phyloP scores from a whole-genome alignment of 768 basidiomycete species.

The Aureoboletus auriporus region DNA sequence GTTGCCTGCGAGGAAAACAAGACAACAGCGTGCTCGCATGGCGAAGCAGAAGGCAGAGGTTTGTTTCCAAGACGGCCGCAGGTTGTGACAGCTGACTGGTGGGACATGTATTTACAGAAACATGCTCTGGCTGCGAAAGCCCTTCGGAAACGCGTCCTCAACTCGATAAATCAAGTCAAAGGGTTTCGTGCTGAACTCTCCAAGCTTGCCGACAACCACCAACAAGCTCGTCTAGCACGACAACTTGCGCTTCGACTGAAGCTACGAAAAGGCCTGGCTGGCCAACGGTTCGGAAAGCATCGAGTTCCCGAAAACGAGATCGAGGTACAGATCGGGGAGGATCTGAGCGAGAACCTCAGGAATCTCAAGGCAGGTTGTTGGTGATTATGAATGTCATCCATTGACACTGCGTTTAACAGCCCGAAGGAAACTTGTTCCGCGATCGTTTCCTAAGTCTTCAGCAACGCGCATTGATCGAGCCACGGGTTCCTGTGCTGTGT shows the following conservation, averaged over 20 bases:
- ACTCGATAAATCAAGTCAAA: conserved; percentile 55
- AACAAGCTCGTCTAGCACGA: conserved; percentile 33
- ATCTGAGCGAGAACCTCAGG: conserved; percentile 80
- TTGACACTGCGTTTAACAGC: conserved; percentile 42
- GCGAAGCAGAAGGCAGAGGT: conserved; percentile 64
- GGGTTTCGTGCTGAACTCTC: conserved; percentile 43
- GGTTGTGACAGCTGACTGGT: neutral
- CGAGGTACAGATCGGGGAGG: conserved; percentile 88
- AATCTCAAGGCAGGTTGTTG: conserved; percentile 65
- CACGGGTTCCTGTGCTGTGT: conserved; percentile 75
- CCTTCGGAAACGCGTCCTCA: conserved; percentile 55
- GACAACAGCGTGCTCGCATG: conserved; percentile 67
- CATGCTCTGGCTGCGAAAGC: conserved; percentile 56
- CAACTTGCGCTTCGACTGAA: conserved; percentile 44
- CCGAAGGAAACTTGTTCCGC: conserved; percentile 89
- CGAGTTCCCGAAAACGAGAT: conserved; percentile 62
- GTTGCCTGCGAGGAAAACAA: conserved; percentile 48
- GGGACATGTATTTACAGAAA: conserved; percentile 42
- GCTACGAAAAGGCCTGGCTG: conserved; percentile 62
- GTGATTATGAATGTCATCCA: neutral
- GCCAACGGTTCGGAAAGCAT: conserved; percentile 78
- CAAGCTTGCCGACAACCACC: conserved; percentile 35
- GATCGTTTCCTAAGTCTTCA: conserved; percentile 88
- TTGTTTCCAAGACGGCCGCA: conserved; percentile 8
- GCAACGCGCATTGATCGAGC: conserved; percentile 83